Evolutionary conservation across 202 grass and related monocot genomes (phyloP), one percentile per base, ranked within the genome.

Genomic region (Brachypodium distachyon): DNA sequence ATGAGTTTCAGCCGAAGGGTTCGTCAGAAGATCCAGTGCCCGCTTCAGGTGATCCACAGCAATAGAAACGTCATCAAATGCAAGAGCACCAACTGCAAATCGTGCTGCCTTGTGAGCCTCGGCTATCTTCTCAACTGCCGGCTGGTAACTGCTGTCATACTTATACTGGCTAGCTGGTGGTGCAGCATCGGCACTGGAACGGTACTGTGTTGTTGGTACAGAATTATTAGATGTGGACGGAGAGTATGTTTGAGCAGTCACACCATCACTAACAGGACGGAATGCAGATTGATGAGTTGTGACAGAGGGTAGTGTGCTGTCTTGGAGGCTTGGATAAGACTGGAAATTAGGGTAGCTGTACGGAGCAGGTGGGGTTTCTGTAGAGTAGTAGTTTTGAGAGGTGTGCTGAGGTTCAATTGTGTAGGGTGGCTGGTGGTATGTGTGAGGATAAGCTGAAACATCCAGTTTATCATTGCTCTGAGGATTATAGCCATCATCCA

Each of bases 71-170:
- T 99, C 96, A 0, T 99, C 96, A 3, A 99, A 99, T 26, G 96
- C 92, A 61, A 99, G 96, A 67, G 96, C 90, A 2, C 96, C 92
- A 1, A 99, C 96, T 0, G 96, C 96, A 84, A 99, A 99, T 74
- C 96, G 89, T 22, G 96, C 92, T 47, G 90, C 81, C 52, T 99
- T 99, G 63, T 99, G 96, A 72, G 92, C 96, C 59, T 99, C 96
- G 0, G 92, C 80, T 1, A 99, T 99, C 79, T 91, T 91, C 83
- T 91, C 92, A 8, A 89, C 83, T 26, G 76, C 63, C 39, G 96
- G 96, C 83, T 99, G 85, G 78, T 99, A 99, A 44, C 66, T 91
- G 83, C 87, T 93, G 67, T 99, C 90, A 50, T 99, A 96, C 28
- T 54, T 86, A 29, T 93, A 99, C 36, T 67, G 87, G 41, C 85